Evolutionary conservation across 148 eudicot species (phyloP).

Genomic region (Amaranthus hypochondriacus): DNA sequence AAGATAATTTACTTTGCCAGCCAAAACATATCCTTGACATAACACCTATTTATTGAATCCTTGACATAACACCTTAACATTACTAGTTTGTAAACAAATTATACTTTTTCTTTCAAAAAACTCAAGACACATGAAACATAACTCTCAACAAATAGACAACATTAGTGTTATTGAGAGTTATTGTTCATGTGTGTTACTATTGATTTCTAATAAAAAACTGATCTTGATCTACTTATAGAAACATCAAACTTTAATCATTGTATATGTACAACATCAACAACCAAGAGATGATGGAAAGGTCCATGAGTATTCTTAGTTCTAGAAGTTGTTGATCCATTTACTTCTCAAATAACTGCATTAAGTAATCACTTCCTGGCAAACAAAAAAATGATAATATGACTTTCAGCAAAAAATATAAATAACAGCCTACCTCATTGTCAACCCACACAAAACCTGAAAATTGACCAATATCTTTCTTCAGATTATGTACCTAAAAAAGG

Average conservation of each 20-base stretch:
- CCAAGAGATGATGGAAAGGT: not conserved
- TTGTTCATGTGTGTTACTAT: too few species aligned
- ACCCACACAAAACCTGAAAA: conserved; percentile 93
- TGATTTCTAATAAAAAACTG: too few species aligned
- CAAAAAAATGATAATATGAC: not conserved
- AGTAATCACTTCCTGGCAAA: not conserved
- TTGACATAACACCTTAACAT: too few species aligned
- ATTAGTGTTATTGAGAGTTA: too few species aligned
- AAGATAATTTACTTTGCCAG: too few species aligned
- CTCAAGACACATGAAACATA: too few species aligned
- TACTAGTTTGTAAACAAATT: too few species aligned
- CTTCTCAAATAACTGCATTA: not conserved
- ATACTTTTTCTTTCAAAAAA: too few species aligned
- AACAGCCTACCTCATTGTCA: conserved; percentile 62
- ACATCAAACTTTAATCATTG: not conserved
- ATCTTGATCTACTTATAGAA: too few species aligned
- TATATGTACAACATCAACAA: not conserved
- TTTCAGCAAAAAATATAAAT: not conserved
- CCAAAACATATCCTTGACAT: too few species aligned
- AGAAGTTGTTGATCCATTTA: not conserved
- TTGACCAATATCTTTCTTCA: conserved; percentile 76
- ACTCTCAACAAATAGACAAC: too few species aligned
- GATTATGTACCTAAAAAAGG: conserved; percentile 42
- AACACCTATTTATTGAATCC: too few species aligned
- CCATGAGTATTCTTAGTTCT: not conserved